These are phyloP conservation scores for Nothophaeocryptopus gaeumannii DNA, from an alignment of 2,329 filamentous ascomycete genomes.

Conservation along the genomic window DNA sequence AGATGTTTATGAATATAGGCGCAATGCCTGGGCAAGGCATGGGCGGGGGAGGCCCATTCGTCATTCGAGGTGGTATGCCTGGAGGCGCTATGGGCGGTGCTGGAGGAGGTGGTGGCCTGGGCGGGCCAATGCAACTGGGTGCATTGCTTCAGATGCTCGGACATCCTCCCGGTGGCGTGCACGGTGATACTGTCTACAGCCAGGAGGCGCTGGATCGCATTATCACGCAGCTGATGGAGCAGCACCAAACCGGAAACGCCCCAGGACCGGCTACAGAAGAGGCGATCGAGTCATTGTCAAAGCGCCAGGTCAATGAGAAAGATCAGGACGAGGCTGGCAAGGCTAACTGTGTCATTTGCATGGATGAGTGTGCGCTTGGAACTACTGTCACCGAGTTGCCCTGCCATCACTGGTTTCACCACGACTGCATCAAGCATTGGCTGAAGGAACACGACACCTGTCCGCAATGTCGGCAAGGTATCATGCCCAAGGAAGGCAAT, in stretches of 20 bases:
- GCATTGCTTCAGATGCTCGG: slow-evolving; percentile 27
- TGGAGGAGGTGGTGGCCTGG: slow-evolving; percentile 6
- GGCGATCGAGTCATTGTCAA: slow-evolving; percentile 69
- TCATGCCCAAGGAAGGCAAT: slow-evolving; percentile 39
- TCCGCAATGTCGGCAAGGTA: slow-evolving; percentile 68
- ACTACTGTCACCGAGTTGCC: slow-evolving; percentile 75
- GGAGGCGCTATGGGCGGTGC: slow-evolving; percentile 14
- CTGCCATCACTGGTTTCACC: slow-evolving; percentile 93
- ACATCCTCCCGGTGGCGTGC: slow-evolving; percentile 44
- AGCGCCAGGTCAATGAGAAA: slow-evolving; percentile 64
- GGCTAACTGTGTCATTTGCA: slow-evolving; percentile 90
- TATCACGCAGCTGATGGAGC: slow-evolving; percentile 83
- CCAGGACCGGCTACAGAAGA: slow-evolving; percentile 75
- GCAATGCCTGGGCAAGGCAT: slow-evolving; percentile 14
- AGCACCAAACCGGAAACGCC: slow-evolving; percentile 71
- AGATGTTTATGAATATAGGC: slow-evolving; percentile 35
- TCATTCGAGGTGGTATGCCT: slow-evolving; percentile 2
- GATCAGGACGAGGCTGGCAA: slow-evolving; percentile 68
- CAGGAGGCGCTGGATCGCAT: slow-evolving; percentile 89
- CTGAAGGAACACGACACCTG: slow-evolving; percentile 89
- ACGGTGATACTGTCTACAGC: slow-evolving; percentile 79
- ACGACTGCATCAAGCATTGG: slow-evolving; percentile 77
- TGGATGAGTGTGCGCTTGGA: slow-evolving; percentile 73
- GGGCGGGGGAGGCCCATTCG: slow-evolving; percentile 2
- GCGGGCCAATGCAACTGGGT: slow-evolving; percentile 12